phyloP scores from a whole-genome alignment of 306 rosid species.

The Sindora glabra region DNA sequence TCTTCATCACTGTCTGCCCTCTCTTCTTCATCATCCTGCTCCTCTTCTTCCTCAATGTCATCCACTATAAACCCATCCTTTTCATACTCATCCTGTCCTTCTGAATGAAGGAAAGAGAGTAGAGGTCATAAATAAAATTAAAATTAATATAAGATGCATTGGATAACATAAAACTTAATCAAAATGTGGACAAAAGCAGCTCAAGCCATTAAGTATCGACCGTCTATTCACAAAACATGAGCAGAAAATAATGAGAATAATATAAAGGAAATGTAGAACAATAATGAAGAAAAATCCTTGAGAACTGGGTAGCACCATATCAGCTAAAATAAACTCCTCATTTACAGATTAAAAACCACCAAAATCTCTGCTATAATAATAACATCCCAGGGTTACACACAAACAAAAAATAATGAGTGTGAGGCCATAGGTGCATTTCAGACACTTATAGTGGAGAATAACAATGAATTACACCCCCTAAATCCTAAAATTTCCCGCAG shows the following conservation, averaged over 20 bases:
- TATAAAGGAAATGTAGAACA: background rate
- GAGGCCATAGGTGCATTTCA: too few relatives aligned
- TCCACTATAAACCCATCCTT: conserved; percentile 96
- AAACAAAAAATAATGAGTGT: background rate
- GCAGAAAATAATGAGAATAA: background rate
- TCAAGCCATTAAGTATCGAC: background rate
- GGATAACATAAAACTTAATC: background rate
- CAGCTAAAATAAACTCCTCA: background rate
- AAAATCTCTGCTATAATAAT: background rate
- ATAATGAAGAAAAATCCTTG: background rate
- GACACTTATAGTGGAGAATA: too few relatives aligned
- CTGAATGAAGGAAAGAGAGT: conserved; percentile 14
- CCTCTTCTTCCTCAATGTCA: conserved; percentile 83
- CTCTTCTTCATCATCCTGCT: conserved; percentile 68
- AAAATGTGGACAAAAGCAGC: background rate
- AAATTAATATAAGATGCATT: background rate
- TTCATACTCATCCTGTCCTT: conserved; percentile 94
- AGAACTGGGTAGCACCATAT: background rate
- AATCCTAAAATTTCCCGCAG: background rate
- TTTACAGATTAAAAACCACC: background rate
- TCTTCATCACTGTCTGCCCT: conserved; percentile 82
- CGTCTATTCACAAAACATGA: background rate
- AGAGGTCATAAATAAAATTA: background rate
- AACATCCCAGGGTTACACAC: background rate
- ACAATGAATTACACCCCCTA: background rate